Percentiles rank a stretch among this genome's conserved stretches.
These are phyloP conservation scores for Vitis hybrid DNA, from an alignment of 177 flowering plant genomes.

Conservation along the genomic window DNA sequence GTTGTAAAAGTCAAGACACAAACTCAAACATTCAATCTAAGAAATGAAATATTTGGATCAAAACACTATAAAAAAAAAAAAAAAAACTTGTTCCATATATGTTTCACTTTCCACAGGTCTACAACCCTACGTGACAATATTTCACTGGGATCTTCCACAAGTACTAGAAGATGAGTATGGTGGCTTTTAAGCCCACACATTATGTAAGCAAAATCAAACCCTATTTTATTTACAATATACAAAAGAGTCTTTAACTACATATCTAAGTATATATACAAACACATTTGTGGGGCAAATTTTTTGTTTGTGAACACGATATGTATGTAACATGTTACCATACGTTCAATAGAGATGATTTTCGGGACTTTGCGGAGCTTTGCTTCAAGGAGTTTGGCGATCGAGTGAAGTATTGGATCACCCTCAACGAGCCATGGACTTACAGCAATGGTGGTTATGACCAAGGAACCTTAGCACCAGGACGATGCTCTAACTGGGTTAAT, in stretches of 20 bases:
- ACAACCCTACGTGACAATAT: constrained; percentile 26
- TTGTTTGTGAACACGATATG: no score
- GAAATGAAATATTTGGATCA: background rate
- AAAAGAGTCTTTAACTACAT: background rate
- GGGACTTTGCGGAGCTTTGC: constrained; percentile 28
- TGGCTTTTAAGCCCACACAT: constrained; percentile 18
- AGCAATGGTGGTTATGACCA: constrained; percentile 8
- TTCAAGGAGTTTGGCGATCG: constrained; percentile 30
- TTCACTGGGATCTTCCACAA: constrained; percentile 33
- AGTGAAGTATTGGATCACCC: constrained; percentile 34
- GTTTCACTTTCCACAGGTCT: constrained; percentile 12
- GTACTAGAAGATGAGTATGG: constrained; percentile 28
- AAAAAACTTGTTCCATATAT: background rate
- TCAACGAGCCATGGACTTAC: constrained; percentile 25
- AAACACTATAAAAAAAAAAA: background rate
- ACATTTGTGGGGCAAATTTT: background rate
- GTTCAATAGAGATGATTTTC: constrained; percentile 19
- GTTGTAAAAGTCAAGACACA: no score
- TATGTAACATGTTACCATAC: background rate
- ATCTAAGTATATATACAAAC: background rate
- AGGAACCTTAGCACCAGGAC: constrained; percentile 24
- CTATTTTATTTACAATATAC: background rate
- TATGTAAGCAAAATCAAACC: constrained; percentile 18
- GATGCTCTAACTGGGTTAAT: background rate
- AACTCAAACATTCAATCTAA: background rate